A percentile compares a stretch with the other conserved stretches of the same genome.
Evolutionary conservation across 345 rosid species (phyloP).

Genomic region (Excoecaria agallocha): DNA sequence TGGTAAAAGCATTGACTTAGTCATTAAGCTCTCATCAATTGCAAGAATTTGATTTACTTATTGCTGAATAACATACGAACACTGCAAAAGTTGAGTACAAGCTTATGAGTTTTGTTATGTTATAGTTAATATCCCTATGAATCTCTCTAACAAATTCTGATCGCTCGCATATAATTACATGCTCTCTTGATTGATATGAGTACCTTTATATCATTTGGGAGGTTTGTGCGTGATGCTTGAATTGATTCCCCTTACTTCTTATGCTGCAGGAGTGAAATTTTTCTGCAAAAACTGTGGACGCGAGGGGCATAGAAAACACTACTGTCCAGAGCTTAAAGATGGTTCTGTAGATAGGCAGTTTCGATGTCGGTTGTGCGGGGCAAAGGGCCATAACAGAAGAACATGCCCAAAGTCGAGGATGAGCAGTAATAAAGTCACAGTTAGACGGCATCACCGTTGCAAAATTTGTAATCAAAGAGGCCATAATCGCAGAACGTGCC

Average conservation of each 20-base stretch:
- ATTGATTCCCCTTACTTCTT: slow-evolving; percentile 5
- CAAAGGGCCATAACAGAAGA: slow-evolving; percentile 81
- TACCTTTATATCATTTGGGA: not conserved
- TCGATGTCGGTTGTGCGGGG: slow-evolving; percentile 67
- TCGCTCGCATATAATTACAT: not conserved
- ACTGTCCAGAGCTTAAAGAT: slow-evolving; percentile 71
- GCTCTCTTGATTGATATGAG: slow-evolving; percentile 2
- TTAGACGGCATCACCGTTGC: slow-evolving; percentile 42
- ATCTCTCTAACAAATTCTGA: not conserved
- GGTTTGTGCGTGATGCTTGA: not conserved
- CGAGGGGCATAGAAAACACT: slow-evolving; percentile 84
- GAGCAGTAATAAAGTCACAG: slow-evolving; percentile 24
- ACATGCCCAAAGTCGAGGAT: slow-evolving; percentile 54
- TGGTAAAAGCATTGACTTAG: not conserved
- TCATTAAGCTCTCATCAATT: not conserved
- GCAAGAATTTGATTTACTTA: not conserved
- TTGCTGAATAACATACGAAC: not conserved
- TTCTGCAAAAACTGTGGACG: slow-evolving; percentile 76
- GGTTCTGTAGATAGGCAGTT: slow-evolving; percentile 43
- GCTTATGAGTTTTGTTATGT: not conserved
- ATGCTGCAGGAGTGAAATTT: slow-evolving; percentile 59
- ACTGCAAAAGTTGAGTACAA: not conserved
- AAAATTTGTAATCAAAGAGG: slow-evolving; percentile 51
- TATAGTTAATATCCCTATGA: not conserved
- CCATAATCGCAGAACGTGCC: slow-evolving; percentile 78